These are phyloP conservation scores for Scedosporium dehoogii DNA, from an alignment of 2,329 filamentous ascomycete species.

Conservation along the genomic window DNA sequence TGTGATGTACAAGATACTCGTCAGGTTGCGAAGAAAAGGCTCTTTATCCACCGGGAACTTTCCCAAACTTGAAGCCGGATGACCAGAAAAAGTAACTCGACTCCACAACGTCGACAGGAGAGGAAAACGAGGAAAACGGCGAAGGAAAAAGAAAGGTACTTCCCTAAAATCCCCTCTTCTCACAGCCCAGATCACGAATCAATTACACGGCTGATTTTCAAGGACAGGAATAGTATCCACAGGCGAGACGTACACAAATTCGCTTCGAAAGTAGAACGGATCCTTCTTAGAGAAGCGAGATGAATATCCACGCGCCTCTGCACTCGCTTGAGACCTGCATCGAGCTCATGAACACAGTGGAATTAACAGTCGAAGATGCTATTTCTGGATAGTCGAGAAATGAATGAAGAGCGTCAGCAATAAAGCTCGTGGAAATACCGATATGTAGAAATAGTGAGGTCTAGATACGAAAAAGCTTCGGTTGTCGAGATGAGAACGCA, in stretches of 20 bases:
- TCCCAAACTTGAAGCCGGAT: constrained; percentile 1
- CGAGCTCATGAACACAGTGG: constrained; percentile 1
- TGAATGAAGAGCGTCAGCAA: background rate
- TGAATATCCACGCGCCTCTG: background rate
- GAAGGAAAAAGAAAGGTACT: background rate
- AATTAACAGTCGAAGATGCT: background rate
- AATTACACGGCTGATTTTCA: background rate
- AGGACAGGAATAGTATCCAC: constrained; percentile 1
- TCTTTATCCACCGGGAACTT: constrained; percentile 6
- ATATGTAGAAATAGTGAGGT: background rate
- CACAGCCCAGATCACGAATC: background rate
- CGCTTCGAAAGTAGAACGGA: background rate
- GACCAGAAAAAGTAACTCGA: background rate
- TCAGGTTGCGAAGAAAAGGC: background rate
- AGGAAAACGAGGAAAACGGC: background rate
- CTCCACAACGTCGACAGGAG: background rate
- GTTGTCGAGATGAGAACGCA: background rate
- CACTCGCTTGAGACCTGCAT: constrained; percentile 4
- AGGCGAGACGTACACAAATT: background rate
- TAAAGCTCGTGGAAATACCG: background rate
- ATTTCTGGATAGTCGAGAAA: background rate
- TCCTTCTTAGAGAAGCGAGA: background rate
- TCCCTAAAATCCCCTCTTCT: background rate
- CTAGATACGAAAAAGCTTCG: background rate
- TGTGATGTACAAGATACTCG: background rate